Evolutionary conservation across 106 monocot species (phyloP).

Genomic region (Dendrobium nobile): DNA sequence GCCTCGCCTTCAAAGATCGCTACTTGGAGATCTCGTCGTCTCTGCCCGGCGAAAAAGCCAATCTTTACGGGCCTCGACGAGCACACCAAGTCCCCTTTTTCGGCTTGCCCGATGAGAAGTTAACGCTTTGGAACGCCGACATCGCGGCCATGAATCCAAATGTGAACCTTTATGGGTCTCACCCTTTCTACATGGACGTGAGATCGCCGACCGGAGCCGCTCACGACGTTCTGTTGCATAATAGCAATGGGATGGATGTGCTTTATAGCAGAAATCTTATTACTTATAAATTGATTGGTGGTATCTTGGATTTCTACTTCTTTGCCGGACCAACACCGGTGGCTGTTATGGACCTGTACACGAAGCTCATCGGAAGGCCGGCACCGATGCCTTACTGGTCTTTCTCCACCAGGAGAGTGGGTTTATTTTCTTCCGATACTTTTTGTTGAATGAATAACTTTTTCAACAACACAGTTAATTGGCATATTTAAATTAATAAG

Average conservation of each 20-base stretch:
- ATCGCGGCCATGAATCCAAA: constrained; percentile 18
- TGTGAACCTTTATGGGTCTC: constrained; percentile 61
- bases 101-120: constrained; percentile 35
- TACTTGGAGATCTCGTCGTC: constrained; percentile 37
- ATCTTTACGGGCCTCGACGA: constrained; percentile 54
- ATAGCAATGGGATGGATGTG: constrained; percentile 65
- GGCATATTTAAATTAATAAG: too few relatives aligned
- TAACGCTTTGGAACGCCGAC: constrained; percentile 69
- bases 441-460: background rate
- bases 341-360: constrained; percentile 45
- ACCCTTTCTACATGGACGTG: constrained; percentile 74
- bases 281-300: constrained; percentile 60
- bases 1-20: constrained; percentile 36
- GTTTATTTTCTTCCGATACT: background rate
- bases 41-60: constrained; percentile 24
- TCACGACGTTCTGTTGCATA: constrained; percentile 48
- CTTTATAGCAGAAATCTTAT: constrained; percentile 23
- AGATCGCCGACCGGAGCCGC: constrained; percentile 17
- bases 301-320: constrained; percentile 49
- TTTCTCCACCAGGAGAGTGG: constrained; percentile 60
- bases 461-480: too few relatives aligned
- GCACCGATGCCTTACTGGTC: constrained; percentile 66
- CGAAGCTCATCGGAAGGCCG: constrained; percentile 43
- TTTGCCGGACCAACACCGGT: constrained; percentile 44
- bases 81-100: constrained; percentile 51